Percentiles rank a stretch among this genome's conserved stretches.
Conservation (phyloP, 1,284 basidiomycete species). For the Trametes versicolor region DNA sequence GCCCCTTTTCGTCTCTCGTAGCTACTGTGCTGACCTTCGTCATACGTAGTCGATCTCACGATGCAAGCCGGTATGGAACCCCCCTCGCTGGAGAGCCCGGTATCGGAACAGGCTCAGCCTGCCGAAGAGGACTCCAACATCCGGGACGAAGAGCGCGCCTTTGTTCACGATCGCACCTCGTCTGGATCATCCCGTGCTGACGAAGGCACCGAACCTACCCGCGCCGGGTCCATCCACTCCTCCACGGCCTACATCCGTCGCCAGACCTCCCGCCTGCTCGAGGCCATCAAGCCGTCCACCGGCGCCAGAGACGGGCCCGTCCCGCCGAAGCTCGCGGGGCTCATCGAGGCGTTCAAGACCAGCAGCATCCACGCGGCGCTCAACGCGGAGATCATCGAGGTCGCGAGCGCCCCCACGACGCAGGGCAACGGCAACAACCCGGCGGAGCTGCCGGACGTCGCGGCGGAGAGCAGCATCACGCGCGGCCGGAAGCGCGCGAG, state of each 20-base stretch:
- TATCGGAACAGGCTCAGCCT: slow-evolving; percentile 41
- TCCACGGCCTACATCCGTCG: slow-evolving; percentile 67
- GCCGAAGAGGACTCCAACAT: slow-evolving; percentile 53
- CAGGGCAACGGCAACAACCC: slow-evolving; percentile 43
- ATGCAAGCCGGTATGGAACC: slow-evolving; percentile 74
- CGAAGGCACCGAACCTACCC: slow-evolving; percentile 63
- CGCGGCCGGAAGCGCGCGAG: slow-evolving; percentile 86
- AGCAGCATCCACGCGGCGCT: slow-evolving; percentile 76
- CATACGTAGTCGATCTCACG: slow-evolving; percentile 79
- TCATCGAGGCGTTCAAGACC: slow-evolving; percentile 77
- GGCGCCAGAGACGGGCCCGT: slow-evolving; percentile 53
- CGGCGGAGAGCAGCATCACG: slow-evolving; percentile 71
- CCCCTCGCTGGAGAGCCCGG: slow-evolving; percentile 49
- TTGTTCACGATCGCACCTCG: slow-evolving; percentile 44
- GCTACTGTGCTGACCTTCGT: slow-evolving; percentile 7
- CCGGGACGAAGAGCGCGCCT: slow-evolving; percentile 70
- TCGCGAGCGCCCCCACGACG: slow-evolving; percentile 36
- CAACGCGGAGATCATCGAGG: slow-evolving; percentile 67
- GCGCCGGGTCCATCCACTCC: slow-evolving; percentile 57
- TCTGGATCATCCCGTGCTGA: slow-evolving; percentile 40
- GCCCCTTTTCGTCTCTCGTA: neutral
- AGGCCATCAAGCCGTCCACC: slow-evolving; percentile 62
- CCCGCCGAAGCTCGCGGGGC: slow-evolving; percentile 74
- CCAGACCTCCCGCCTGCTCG: slow-evolving; percentile 83
- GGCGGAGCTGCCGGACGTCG: slow-evolving; percentile 69